These are phyloP conservation scores for Trichoderma virens DNA, from an alignment of 495 filamentous ascomycete species.

Conservation along the genomic window DNA sequence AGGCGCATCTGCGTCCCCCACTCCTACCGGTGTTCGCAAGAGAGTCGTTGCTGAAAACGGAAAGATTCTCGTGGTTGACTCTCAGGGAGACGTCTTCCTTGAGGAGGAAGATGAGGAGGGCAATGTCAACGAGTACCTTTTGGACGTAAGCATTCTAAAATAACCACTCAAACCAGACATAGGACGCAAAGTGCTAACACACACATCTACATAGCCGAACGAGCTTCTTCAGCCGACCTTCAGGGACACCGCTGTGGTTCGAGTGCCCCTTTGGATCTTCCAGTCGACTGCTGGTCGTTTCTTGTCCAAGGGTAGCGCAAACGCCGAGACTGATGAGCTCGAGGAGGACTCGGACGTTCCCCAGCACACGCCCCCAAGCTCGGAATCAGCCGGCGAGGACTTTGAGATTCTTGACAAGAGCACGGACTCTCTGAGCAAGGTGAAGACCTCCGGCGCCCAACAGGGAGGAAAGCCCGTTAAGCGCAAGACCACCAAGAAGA, in stretches of 20 bases:
- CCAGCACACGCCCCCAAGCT: constrained; percentile 33
- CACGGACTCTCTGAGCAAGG: constrained; percentile 32
- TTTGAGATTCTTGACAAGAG: constrained; percentile 51
- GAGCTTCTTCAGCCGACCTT: constrained; percentile 59
- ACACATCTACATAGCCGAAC: constrained; percentile 36
- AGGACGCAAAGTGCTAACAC: constrained; percentile 2
- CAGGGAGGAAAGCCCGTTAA: constrained; percentile 28
- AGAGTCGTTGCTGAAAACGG: constrained; percentile 84
- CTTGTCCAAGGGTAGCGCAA: constrained; percentile 29
- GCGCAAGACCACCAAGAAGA: constrained; percentile 41
- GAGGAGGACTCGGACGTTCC: constrained; percentile 26
- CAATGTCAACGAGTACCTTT: constrained; percentile 67
- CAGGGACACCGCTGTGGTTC: constrained; percentile 61
- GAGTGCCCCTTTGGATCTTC: constrained; percentile 60
- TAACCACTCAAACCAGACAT: background rate
- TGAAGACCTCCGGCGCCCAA: constrained; percentile 33
- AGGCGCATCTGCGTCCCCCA: constrained; percentile 14
- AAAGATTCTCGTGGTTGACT: constrained; percentile 89
- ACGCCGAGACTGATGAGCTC: constrained; percentile 28
- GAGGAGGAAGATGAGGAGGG: constrained; percentile 87
- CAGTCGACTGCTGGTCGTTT: constrained; percentile 48
- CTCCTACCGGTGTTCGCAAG: constrained; percentile 27
- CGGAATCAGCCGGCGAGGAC: constrained; percentile 42
- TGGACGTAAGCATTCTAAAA: constrained; percentile 54
- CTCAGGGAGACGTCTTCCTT: constrained; percentile 81